Evolutionary conservation across 768 basidiomycete genomes (phyloP).

Genomic region (Hemileccinum impolitum): DNA sequence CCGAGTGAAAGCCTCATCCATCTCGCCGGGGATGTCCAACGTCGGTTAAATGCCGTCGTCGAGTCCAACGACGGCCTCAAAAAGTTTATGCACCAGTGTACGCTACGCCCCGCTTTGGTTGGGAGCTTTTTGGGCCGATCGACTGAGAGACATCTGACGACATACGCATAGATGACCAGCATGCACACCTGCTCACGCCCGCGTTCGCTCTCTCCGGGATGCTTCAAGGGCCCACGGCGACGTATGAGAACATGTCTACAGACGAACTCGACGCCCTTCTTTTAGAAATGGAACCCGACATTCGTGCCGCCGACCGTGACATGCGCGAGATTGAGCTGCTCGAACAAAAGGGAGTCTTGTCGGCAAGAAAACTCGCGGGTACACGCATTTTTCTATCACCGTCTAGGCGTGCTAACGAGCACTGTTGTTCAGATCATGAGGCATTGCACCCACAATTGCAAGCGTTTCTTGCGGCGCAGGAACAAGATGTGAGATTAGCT

Average conservation of each 20-base stretch:
- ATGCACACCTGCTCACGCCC: conserved; percentile 71
- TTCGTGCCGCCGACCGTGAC: conserved; percentile 79
- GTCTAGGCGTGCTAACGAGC: not conserved
- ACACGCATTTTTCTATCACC: conserved; percentile 1
- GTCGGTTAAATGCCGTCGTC: conserved; percentile 52
- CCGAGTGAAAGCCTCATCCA: conserved; percentile 55
- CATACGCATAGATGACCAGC: conserved; percentile 58
- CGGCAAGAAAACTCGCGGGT: conserved; percentile 71
- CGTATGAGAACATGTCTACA: conserved; percentile 62
- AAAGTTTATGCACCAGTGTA: conserved; percentile 74
- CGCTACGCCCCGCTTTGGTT: not conserved
- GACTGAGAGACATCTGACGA: no score
- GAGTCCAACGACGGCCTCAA: conserved; percentile 68
- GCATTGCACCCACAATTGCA: conserved; percentile 65
- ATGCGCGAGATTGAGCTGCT: conserved; percentile 73
- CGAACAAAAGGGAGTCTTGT: conserved; percentile 66
- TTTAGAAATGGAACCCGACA: conserved; percentile 78
- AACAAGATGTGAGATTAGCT: conserved; percentile 56
- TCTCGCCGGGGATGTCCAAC: conserved; percentile 59
- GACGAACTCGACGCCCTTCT: conserved; percentile 70
- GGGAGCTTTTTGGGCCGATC: no score
- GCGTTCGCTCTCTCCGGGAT: conserved; percentile 72
- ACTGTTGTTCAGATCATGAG: conserved; percentile 49
- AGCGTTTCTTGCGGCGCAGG: conserved; percentile 51
- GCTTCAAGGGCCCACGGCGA: conserved; percentile 43